Percentiles rank a stretch among this genome's conserved stretches.
phyloP scores from a whole-genome alignment of 768 basidiomycete species.

The Calocybe cyanea region DNA sequence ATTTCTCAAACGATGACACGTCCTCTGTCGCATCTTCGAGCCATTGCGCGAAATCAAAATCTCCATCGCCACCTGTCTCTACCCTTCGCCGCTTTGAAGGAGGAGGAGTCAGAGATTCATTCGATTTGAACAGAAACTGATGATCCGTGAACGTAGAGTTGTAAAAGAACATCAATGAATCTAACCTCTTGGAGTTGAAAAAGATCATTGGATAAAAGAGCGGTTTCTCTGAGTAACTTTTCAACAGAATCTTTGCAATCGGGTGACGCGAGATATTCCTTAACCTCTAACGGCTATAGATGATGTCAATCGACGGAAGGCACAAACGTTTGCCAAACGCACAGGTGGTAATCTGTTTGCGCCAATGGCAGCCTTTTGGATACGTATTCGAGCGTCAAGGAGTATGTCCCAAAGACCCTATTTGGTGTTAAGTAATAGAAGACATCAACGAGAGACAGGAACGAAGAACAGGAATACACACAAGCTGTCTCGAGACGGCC shows the following conservation, averaged over 20 bases:
- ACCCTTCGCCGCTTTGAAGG: conserved; percentile 56
- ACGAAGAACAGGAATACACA: conserved; percentile 31
- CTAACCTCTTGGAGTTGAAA: conserved; percentile 65
- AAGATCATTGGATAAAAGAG: conserved; percentile 61
- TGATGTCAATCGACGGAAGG: background rate
- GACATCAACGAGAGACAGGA: background rate
- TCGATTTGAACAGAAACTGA: conserved; percentile 43
- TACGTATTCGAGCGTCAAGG: conserved; percentile 84
- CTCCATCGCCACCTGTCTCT: conserved; percentile 23
- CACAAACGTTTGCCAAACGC: conserved; percentile 19
- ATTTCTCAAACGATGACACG: conserved; percentile 44
- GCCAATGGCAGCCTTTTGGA: conserved; percentile 75
- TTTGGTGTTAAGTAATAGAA: conserved; percentile 9
- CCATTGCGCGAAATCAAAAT: conserved; percentile 28
- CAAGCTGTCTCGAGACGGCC: conserved; percentile 81
- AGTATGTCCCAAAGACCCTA: conserved; percentile 85
- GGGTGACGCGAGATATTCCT: conserved; percentile 31
- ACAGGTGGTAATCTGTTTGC: conserved; percentile 67
- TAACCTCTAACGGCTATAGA: conserved; percentile 30
- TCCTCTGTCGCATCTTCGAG: conserved; percentile 41
- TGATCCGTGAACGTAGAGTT: background rate
- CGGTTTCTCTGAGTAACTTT: conserved; percentile 58
- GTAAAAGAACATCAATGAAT: background rate
- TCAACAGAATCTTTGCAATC: conserved; percentile 43
- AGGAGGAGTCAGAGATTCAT: conserved; percentile 45